Evolutionary conservation across 257 asterid genomes (phyloP), one percentile per base, ranked within the genome.

Genomic region (Plantago elongata): DNA sequence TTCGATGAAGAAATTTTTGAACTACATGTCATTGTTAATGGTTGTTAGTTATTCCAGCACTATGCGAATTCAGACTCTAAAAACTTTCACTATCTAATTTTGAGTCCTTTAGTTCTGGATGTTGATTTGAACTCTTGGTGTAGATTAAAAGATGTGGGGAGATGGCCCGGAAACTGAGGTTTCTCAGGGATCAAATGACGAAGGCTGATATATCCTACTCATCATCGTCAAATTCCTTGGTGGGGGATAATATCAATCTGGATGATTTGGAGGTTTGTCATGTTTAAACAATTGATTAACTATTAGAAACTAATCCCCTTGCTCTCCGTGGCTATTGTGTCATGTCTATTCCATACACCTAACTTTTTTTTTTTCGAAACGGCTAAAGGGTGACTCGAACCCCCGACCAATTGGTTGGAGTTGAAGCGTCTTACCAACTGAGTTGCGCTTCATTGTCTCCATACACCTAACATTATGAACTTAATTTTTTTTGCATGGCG

Each of bases 141-240:
- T 62, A 84, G 93, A 77, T 82, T 58, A 81, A 79, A 70, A 77
- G 78, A 79, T 81, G 83, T 72, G 93, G 77, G 66, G 89, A 82
- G 63, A 73, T 84, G 86, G 86, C 83, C 12, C 81, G 93, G 44
- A 81, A 76, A 65, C 69, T 84, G 57, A 77, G 86, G 4, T 74
- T 79, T 70, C 57, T 84, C 30, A 74, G 63, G 59, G 89, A 81
- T 48, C 89, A 79, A 65, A 81, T 84, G 84, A 46, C 54, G 50
- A 81, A 74, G 75, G 75, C 80, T 49, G 84, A 83, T 37, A 49
- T 79, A 45, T 60, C 72, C 47, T 34, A 3, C 4, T 69, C 84
- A 15, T 75, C 88, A 63, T 75, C 86, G 63, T 67, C 78, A 15
- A 64, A 75, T 73, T 71, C 76, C 13, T 60, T 68, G 22, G 67